Evolutionary conservation across 1,139 yeast species (phyloP).

Genomic region (Suhomyces ambrosiae): DNA sequence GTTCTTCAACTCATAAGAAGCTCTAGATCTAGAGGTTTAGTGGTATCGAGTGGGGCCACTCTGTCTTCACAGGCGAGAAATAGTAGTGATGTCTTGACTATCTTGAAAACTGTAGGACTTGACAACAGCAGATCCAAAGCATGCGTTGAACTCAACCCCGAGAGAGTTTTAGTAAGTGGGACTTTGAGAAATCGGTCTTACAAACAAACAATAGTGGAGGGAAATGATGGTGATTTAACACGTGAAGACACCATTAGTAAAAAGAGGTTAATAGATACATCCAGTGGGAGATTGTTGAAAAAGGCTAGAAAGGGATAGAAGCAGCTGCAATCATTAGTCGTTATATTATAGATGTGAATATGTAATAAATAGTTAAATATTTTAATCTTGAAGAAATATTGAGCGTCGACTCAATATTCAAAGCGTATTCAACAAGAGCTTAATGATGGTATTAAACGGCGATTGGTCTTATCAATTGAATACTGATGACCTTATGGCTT

Average conservation of each 20-base stretch:
- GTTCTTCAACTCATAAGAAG: slow-evolving; percentile 79
- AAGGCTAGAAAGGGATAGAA: slow-evolving; percentile 12
- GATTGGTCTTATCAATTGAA: slow-evolving; percentile 25
- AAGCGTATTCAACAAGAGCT: too few species aligned
- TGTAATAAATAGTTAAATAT: too few species aligned
- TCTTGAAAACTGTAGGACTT: slow-evolving; percentile 71
- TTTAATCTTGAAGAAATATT: too few species aligned
- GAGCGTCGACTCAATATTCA: too few species aligned
- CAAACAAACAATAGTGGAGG: slow-evolving; percentile 63
- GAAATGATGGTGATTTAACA: slow-evolving; percentile 28
- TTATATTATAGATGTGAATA: slow-evolving; percentile 1
- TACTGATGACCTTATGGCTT: slow-evolving; percentile 35
- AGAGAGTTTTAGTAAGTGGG: slow-evolving; percentile 68
- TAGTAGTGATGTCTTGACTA: slow-evolving; percentile 65
- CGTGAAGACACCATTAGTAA: slow-evolving; percentile 16
- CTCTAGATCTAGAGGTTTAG: slow-evolving; percentile 74
- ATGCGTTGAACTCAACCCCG: slow-evolving; percentile 61
- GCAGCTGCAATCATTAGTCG: slow-evolving; percentile 5
- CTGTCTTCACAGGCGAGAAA: slow-evolving; percentile 62
- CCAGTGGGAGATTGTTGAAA: slow-evolving; percentile 32
- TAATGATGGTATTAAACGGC: too few species aligned
- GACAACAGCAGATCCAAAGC: slow-evolving; percentile 62
- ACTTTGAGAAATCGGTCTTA: slow-evolving; percentile 68
- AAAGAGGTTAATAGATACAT: slow-evolving; percentile 28
- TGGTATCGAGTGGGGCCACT: slow-evolving; percentile 76